A percentile compares a stretch with the other conserved stretches of the same genome.
Evolutionary conservation across 495 filamentous ascomycete genomes (phyloP).

Genomic region (Trypethelium eluteriae): DNA sequence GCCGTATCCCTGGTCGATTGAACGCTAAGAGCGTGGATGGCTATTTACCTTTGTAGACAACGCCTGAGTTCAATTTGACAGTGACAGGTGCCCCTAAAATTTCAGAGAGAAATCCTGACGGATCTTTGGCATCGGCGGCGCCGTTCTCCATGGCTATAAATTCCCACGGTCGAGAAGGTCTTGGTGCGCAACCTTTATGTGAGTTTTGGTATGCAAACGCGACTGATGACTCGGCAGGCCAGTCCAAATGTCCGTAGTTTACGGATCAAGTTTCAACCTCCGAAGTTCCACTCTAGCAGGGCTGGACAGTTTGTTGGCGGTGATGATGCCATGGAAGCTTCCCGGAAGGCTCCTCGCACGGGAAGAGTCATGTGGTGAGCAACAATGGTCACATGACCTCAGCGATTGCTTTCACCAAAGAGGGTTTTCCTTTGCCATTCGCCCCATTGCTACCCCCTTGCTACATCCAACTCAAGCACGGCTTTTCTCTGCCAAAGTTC

Average conservation of each 20-base stretch:
- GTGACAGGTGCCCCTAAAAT: slow-evolving; percentile 88
- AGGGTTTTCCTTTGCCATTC: no score
- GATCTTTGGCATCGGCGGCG: slow-evolving; percentile 67
- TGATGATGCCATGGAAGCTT: not conserved
- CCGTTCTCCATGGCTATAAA: slow-evolving; percentile 64
- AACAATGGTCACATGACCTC: no score
- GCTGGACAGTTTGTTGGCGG: not conserved
- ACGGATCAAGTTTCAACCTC: no score
- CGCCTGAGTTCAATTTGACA: slow-evolving; percentile 91
- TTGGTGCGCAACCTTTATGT: not conserved
- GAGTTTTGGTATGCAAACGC: not conserved
- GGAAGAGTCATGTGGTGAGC: not conserved
- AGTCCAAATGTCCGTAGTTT: no score
- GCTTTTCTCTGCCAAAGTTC: no score
- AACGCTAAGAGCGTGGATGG: not conserved
- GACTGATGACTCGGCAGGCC: not conserved
- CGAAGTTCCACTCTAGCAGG: not conserved
- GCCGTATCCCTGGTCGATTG: no score
- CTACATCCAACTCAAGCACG: no score
- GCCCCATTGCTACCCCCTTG: no score
- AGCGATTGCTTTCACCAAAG: no score
- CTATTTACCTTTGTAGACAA: slow-evolving; percentile 80
- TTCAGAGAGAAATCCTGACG: slow-evolving; percentile 80
- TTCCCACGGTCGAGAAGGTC: not conserved
- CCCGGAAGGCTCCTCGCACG: not conserved